phyloP scores from a whole-genome alignment of 805 yeast genomes.

The Kodamaea kakaduensis region DNA sequence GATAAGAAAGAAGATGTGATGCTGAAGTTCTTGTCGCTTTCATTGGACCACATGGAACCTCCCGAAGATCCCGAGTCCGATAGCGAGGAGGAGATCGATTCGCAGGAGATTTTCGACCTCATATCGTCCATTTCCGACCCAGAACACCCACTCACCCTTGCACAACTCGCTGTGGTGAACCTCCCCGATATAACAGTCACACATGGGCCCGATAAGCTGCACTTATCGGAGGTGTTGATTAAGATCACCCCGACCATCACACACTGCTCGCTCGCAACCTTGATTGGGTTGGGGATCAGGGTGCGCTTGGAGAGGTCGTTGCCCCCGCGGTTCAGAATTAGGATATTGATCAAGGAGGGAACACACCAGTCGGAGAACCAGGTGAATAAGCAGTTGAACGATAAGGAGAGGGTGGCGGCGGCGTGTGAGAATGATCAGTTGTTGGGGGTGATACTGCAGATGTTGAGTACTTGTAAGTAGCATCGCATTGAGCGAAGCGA shows the following conservation, averaged over 20 bases:
- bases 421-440: constrained; percentile 97
- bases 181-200: constrained; percentile 70
- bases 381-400: constrained; percentile 94
- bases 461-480: constrained; percentile 75
- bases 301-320: constrained; percentile 87
- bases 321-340: constrained; percentile 78
- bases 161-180: constrained; percentile 91
- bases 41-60: constrained; percentile 18
- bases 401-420: constrained; percentile 96
- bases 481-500: background rate
- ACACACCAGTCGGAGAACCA: constrained; percentile 94
- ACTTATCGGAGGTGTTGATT: constrained; percentile 70
- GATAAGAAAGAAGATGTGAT: constrained; percentile 17
- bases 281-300: constrained; percentile 91
- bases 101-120: constrained; percentile 86
- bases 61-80: constrained; percentile 25
- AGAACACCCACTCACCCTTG: constrained; percentile 92
- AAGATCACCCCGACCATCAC: constrained; percentile 96
- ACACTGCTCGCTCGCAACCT: constrained; percentile 93
- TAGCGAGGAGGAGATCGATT: constrained; percentile 64
- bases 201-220: constrained; percentile 42
- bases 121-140: constrained; percentile 91
- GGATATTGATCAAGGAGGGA: constrained; percentile 80
- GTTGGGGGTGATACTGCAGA: constrained; percentile 81
- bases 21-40: constrained; percentile 32